These are phyloP conservation scores for Oryza meridionalis DNA, from an alignment of 176 grass and related monocot genomes.

Conservation along the genomic window DNA sequence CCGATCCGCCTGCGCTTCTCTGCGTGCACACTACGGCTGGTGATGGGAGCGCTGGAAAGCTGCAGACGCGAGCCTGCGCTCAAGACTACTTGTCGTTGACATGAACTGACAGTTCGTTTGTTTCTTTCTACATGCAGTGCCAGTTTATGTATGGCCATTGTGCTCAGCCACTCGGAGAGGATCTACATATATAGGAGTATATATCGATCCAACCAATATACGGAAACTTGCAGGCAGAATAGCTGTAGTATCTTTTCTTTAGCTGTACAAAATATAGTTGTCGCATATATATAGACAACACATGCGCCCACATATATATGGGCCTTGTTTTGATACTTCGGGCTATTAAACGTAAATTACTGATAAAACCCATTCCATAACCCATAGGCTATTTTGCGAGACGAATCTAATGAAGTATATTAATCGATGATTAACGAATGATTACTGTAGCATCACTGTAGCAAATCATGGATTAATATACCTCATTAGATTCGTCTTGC, in stretches of 20 bases:
- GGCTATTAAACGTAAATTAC: too few species aligned
- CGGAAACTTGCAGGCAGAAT: not conserved
- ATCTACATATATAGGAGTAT: not conserved
- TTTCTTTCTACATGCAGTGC: not conserved
- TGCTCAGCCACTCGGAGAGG: not conserved
- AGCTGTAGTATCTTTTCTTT: not conserved
- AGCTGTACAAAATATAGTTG: not conserved
- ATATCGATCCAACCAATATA: not conserved
- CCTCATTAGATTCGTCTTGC: too few species aligned
- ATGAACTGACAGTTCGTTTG: slow-evolving; percentile 39
- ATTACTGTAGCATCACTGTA: too few species aligned
- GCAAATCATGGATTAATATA: too few species aligned
- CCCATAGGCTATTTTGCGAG: too few species aligned
- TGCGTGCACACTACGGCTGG: slow-evolving; percentile 17
- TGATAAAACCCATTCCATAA: too few species aligned
- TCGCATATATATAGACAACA: not conserved
- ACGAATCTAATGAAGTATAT: too few species aligned
- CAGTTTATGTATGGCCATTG: not conserved
- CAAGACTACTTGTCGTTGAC: slow-evolving; percentile 62
- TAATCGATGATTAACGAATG: too few species aligned
- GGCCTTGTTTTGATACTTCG: too few species aligned
- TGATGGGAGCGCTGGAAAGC: slow-evolving; percentile 36
- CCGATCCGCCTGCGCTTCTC: slow-evolving; percentile 38
- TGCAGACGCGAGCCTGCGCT: slow-evolving; percentile 35
- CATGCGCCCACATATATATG: not conserved